phyloP scores from a whole-genome alignment of 2,329 filamentous ascomycete genomes.

The Zalaria obscura region DNA sequence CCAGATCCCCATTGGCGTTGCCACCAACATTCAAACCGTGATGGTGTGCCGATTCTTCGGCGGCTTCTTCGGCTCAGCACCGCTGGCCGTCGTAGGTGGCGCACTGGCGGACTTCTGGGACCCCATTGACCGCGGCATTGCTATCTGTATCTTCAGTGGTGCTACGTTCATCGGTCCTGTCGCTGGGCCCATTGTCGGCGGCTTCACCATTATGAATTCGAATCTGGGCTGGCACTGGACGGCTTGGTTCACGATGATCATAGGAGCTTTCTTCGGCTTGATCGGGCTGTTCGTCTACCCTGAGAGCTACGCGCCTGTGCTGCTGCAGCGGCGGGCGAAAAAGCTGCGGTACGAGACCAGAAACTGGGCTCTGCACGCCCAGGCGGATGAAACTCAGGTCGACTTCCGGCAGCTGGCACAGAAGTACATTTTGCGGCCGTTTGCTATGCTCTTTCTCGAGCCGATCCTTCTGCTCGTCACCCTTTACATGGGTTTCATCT shows the following conservation, averaged over 20 bases:
- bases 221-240: constrained; percentile 42
- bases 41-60: constrained; percentile 41
- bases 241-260: constrained; percentile 39
- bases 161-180: constrained; percentile 33
- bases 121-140: constrained; percentile 26
- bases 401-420: constrained; percentile 36
- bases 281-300: constrained; percentile 32
- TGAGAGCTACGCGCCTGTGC: constrained; percentile 47
- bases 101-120: constrained; percentile 15
- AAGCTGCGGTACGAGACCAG: constrained; percentile 47
- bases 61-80: constrained; percentile 37
- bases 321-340: constrained; percentile 48
- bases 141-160: constrained; percentile 33
- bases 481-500: constrained; percentile 18
- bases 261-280: constrained; percentile 27
- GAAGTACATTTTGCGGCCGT: constrained; percentile 12
- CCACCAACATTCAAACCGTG: constrained; percentile 40
- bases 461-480: constrained; percentile 35
- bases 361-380: constrained; percentile 55
- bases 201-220: constrained; percentile 30
- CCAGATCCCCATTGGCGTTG: constrained; percentile 40
- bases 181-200: constrained; percentile 34
- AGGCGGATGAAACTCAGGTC: constrained; percentile 58
- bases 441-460: constrained; percentile 31
- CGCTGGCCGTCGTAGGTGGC: constrained; percentile 33